phyloP scores from a whole-genome alignment of 2,329 filamentous ascomycete species.

The Trichoderma asperellum region DNA sequence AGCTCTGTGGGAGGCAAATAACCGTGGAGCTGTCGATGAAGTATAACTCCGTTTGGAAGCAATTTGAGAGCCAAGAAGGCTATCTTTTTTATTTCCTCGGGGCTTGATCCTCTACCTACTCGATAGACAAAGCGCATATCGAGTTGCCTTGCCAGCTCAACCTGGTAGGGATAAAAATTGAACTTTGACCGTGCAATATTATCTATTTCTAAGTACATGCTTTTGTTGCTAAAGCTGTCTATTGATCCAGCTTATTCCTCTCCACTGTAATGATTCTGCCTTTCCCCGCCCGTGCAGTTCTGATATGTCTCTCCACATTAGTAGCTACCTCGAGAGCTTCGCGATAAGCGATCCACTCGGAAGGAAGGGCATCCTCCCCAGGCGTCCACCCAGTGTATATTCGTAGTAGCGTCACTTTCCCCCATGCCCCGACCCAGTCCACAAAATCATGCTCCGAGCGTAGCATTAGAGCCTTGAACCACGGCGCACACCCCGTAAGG shows the following conservation, averaged over 20 bases:
- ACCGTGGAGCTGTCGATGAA: not conserved
- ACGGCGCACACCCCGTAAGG: constrained; percentile 61
- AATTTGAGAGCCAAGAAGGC: no score
- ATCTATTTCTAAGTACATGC: not conserved
- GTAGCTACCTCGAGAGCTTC: constrained; percentile 46
- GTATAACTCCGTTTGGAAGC: not conserved
- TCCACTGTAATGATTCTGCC: constrained; percentile 56
- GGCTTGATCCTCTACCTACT: no score
- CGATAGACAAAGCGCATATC: not conserved
- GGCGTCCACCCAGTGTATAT: constrained; percentile 51
- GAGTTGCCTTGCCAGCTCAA: not conserved
- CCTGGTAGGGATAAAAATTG: not conserved
- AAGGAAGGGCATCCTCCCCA: constrained; percentile 40
- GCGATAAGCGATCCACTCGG: constrained; percentile 41
- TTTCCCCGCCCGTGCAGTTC: constrained; percentile 50
- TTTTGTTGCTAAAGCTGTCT: not conserved
- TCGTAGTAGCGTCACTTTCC: constrained; percentile 53
- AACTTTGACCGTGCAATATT: not conserved
- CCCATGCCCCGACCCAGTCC: constrained; percentile 60
- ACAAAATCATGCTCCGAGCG: constrained; percentile 51
- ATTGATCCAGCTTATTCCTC: constrained; percentile 40
- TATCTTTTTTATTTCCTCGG: no score
- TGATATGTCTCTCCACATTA: constrained; percentile 54
- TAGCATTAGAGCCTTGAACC: constrained; percentile 55
- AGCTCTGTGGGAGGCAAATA: constrained; percentile 39